Evolutionary conservation across 2,329 filamentous ascomycete species (phyloP).

Genomic region (Penicillium griseofulvum): DNA sequence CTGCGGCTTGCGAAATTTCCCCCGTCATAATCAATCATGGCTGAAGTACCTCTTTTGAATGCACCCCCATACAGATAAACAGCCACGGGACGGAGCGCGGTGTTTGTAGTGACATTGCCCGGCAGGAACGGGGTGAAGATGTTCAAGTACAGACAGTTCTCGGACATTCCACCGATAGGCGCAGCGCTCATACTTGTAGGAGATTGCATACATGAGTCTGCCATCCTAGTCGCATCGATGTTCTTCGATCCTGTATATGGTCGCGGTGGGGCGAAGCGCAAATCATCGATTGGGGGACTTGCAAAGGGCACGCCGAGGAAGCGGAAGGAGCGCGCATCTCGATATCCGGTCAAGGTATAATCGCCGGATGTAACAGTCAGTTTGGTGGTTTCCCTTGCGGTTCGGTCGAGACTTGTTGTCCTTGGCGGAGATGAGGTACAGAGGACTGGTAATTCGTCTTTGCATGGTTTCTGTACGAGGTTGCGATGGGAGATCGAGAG

Average conservation of each 20-base stretch:
- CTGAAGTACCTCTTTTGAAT: slow-evolving; percentile 29
- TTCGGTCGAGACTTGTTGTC: slow-evolving; percentile 18
- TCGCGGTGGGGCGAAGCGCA: slow-evolving; percentile 43
- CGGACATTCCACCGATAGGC: slow-evolving; percentile 21
- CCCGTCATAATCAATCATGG: slow-evolving; percentile 33
- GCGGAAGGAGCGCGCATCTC: slow-evolving; percentile 29
- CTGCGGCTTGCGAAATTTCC: slow-evolving; percentile 36
- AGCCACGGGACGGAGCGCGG: slow-evolving; percentile 21
- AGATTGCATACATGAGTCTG: slow-evolving; percentile 23
- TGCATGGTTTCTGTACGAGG: slow-evolving; percentile 11
- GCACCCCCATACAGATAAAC: slow-evolving; percentile 38
- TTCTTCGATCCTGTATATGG: slow-evolving; percentile 24
- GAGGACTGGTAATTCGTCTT: slow-evolving; percentile 16
- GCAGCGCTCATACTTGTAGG: slow-evolving; percentile 13
- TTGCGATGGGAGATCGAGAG: slow-evolving; percentile 16
- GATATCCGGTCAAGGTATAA: slow-evolving; percentile 27
- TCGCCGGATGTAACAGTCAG: slow-evolving; percentile 15
- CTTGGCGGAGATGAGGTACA: slow-evolving; percentile 23
- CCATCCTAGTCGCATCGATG: slow-evolving; percentile 31
- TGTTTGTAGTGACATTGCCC: slow-evolving; percentile 2
- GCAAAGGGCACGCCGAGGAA: slow-evolving; percentile 52
- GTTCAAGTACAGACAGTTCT: slow-evolving; percentile 39
- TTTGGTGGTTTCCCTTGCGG: slow-evolving; percentile 17
- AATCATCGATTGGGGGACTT: slow-evolving; percentile 44
- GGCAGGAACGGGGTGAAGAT: slow-evolving; percentile 36